Percentiles rank a stretch among this genome's conserved stretches.
phyloP scores from a whole-genome alignment of 768 basidiomycete genomes.

The Boletus barrowsii region DNA sequence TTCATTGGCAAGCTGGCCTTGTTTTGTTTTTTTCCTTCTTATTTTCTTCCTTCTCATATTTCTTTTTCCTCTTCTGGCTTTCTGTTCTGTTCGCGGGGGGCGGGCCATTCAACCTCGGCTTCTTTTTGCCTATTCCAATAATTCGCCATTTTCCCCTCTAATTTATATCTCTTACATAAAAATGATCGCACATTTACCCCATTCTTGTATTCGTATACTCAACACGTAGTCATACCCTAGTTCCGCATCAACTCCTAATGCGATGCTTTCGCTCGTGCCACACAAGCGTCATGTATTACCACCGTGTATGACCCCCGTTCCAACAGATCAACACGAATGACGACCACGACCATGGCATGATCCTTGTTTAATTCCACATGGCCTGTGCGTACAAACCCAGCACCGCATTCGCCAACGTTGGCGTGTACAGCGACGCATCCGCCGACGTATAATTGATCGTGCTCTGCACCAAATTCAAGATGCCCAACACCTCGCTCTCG shows the following conservation, averaged over 20 bases:
- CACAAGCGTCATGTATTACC: background rate
- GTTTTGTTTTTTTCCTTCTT: background rate
- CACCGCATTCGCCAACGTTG: conserved; percentile 38
- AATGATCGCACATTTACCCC: background rate
- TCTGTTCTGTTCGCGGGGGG: too few relatives aligned
- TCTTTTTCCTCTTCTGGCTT: background rate
- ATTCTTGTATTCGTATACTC: background rate
- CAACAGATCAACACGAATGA: background rate
- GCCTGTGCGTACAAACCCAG: conserved; percentile 40
- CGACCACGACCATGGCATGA: background rate
- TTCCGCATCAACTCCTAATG: too few relatives aligned
- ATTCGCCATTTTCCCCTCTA: conserved; percentile 1
- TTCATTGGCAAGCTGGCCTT: background rate
- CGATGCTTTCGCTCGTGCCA: background rate
- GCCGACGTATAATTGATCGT: conserved; percentile 44
- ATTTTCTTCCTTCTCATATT: background rate
- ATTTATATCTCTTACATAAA: conserved; percentile 19
- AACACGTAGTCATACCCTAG: background rate
- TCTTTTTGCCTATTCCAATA: too few relatives aligned
- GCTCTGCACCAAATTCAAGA: conserved; percentile 56
- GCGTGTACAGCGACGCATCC: conserved; percentile 57
- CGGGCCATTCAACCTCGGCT: too few relatives aligned
- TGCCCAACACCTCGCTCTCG: conserved; percentile 44
- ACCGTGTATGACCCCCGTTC: background rate
- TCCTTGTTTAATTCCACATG: conserved; percentile 20